Base-by-base conservation (phyloP, 2,329 filamentous ascomycete species). In the Dryadomyces sulphureus region DNA sequence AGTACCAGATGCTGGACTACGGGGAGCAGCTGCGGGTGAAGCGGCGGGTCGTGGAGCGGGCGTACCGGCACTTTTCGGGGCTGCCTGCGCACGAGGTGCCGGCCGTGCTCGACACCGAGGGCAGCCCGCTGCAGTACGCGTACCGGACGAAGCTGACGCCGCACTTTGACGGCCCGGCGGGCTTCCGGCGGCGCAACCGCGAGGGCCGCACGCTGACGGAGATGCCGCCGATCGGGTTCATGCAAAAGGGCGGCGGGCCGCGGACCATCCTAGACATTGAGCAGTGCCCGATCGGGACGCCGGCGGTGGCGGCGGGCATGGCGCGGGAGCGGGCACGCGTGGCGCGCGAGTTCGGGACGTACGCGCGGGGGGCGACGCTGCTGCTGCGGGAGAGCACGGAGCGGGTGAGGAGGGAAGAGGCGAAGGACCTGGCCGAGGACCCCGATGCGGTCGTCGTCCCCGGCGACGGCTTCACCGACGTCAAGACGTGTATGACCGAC, bases 101-200 rank as follows among this genome's bases (percentile, higher is more conserved):
- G 2, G 59, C 73, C 3, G 74, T 96, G 47, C 75, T 72, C 43
- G 84, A 93, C 53, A 98, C 92, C 8, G 88, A 95, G 56, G 84
- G 84, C 41, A 94, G 86, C 38, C 92, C 92, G 2, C 64, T 94
- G 50, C 81, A 94, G 63, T 96, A 93, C 62, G 84, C 82, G 47
- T 98, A 98, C 68, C 79, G 92, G 45, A 98, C 92, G 19, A 98
- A 98, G 65, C 73, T 98, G 53, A 98, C 92, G 17, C 92, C 92
- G 24, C 92, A 98, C 63, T 98, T 96, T 59, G 84, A 94, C 59
- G 84, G 78, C 0, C 85, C 88, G 1, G 76, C 77, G 5, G 52
- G 49, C 1, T 49, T 48, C 44, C 69, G 73, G 48, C 67, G 69
- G 49, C 71, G 70, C 57, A 69, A 71, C 48, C 65, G 64, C 45